Conservation (phyloP, 495 filamentous ascomycete genomes). For the Bacidia rubella region DNA sequence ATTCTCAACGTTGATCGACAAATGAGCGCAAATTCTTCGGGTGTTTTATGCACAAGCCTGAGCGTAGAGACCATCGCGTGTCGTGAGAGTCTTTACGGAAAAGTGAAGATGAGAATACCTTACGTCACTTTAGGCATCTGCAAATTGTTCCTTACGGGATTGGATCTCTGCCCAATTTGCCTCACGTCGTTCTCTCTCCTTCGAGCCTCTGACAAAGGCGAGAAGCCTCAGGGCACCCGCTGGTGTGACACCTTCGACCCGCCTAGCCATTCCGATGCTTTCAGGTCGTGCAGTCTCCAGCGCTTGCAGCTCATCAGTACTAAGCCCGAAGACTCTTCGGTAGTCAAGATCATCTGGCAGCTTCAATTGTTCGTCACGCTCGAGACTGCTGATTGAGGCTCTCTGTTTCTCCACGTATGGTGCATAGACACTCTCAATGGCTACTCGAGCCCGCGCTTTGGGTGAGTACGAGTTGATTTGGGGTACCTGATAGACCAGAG, state of each 20-base stretch:
- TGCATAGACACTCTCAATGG: constrained; percentile 70
- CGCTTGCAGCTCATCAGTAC: constrained; percentile 57
- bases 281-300: constrained; percentile 62
- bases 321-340: constrained; percentile 52
- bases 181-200: constrained; percentile 6
- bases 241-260: constrained; percentile 67
- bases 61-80: neutral
- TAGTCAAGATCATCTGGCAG: constrained; percentile 75
- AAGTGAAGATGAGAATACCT: neutral
- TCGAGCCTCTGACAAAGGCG: constrained; percentile 28
- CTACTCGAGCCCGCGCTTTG: constrained; percentile 50
- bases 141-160: constrained; percentile 13
- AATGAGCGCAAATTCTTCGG: neutral
- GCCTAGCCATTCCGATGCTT: constrained; percentile 72
- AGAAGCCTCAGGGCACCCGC: constrained; percentile 34
- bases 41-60: neutral
- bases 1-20: neutral
- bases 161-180: constrained; percentile 9
- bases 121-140: constrained; percentile 8
- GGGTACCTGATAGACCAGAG: constrained; percentile 42
- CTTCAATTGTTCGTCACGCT: constrained; percentile 60
- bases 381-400: constrained; percentile 46
- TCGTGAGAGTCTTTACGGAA: neutral
- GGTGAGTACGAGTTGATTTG: constrained; percentile 38
- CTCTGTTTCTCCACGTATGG: constrained; percentile 67